Evolutionary conservation across 2,329 filamentous ascomycete genomes (phyloP).

Genomic region (Penicillium janthinellum): DNA sequence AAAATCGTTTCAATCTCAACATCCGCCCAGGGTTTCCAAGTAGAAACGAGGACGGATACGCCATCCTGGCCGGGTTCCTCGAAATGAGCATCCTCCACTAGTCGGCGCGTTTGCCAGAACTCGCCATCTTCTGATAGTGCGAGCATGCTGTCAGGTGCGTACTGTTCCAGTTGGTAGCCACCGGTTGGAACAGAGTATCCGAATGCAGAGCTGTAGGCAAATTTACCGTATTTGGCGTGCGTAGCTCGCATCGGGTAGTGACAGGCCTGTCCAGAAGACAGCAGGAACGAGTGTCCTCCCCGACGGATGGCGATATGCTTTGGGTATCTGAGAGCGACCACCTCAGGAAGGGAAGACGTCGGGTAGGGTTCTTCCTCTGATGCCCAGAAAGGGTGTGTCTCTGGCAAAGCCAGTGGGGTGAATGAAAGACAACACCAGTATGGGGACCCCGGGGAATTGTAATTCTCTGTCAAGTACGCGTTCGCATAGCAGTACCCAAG

Average conservation of each 20-base stretch:
- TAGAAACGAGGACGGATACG: constrained; percentile 64
- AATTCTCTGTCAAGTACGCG: constrained; percentile 81
- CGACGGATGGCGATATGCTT: constrained; percentile 71
- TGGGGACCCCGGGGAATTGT: constrained; percentile 72
- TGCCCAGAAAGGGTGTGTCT: constrained; percentile 74
- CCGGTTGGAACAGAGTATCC: constrained; percentile 77
- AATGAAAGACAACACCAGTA: constrained; percentile 83
- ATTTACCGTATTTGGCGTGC: constrained; percentile 78
- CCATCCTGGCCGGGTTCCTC: constrained; percentile 53
- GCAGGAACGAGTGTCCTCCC: constrained; percentile 74
- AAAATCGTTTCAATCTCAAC: constrained; percentile 41
- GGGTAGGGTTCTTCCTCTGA: constrained; percentile 58
- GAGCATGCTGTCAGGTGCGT: constrained; percentile 73
- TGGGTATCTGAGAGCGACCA: constrained; percentile 66
- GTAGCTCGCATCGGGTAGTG: constrained; percentile 80
- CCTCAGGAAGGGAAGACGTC: constrained; percentile 22
- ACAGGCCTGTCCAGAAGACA: constrained; percentile 77
- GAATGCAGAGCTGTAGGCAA: constrained; percentile 75
- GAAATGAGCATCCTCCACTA: constrained; percentile 66
- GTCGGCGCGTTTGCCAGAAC: constrained; percentile 74
- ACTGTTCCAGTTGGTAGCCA: constrained; percentile 73
- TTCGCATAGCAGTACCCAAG: constrained; percentile 79
- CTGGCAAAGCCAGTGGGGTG: constrained; percentile 69
- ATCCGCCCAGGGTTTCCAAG: constrained; percentile 71
- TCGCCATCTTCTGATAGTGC: constrained; percentile 78